Evolutionary conservation across 257 asterid species (phyloP), one percentile per base, ranked within the genome.

Genomic region (Ilex aquifolium): DNA sequence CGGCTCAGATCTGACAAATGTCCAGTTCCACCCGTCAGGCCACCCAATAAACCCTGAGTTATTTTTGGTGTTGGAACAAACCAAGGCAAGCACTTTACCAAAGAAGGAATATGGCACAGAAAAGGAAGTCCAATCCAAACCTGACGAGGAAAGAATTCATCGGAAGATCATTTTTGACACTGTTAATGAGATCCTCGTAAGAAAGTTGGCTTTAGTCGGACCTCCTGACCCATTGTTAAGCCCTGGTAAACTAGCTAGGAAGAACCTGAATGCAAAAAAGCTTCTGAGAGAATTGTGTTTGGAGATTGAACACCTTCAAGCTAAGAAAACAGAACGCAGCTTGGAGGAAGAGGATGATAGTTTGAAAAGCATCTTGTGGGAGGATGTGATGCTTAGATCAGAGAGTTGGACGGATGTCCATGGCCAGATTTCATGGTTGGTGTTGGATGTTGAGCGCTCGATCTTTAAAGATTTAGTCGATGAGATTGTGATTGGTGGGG

Each of bases 11-110:
- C 79, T 83, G 32, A 67, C 78, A 44, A 76, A 75, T 62, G 87
- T 93, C 78, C 94, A 85, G 74, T 87, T 87, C 69, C 97, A 93
- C 59, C 80, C 79, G 2, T 87, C 99, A 0, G 94, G 99, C 29
- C 74, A 82, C 62, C 97, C 99, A 0, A 87, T 90, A 78, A 93
- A 93, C 74, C 99, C 97, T 0, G 95, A 93, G 72, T 56, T 93
- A 60, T 93, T 87, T 66, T 71, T 83, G n/a, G 99, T 93, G 55
- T 70, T 93, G 95, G 99, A 93, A 77, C 99, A 90, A 70, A 93
- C 96, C 27, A 90, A 83, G 57, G 74, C 85, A 21, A 79, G 81
- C 73, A 65, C 78, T 62, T 71, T 50, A 56, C 44, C 52, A 4
- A 83, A 77, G 65, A 77, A 71, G 16, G 81, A 79, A 51, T n/a